Evolutionary conservation across 495 filamentous ascomycete species (phyloP).

Genomic region (Echria macrotheca): DNA sequence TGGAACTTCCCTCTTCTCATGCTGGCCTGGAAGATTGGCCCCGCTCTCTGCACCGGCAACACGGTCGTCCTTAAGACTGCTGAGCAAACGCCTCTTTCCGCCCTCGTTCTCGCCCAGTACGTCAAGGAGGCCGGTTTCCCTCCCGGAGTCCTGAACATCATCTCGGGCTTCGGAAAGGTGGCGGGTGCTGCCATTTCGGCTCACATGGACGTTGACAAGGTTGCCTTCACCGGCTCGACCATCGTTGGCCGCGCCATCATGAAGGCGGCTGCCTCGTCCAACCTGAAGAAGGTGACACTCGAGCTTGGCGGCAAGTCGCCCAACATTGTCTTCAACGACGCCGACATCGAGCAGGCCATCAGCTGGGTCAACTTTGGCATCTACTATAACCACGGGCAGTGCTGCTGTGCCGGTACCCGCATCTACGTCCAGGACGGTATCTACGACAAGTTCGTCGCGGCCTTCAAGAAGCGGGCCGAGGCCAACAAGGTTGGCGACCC

Average conservation of each 20-base stretch:
- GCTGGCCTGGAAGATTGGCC: conserved; percentile 97
- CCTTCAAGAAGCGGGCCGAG: conserved; percentile 80
- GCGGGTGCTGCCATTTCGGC: conserved; percentile 88
- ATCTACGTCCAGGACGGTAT: conserved; percentile 94
- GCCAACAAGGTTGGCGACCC: conserved; percentile 90
- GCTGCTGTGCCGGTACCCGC: conserved; percentile 94
- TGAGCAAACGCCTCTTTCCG: conserved; percentile 93
- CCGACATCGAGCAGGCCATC: conserved; percentile 92
- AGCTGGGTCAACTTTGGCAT: conserved; percentile 99
- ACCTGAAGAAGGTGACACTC: conserved; percentile 99
- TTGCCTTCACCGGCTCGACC: conserved; percentile 97
- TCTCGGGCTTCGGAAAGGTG: conserved; percentile 85
- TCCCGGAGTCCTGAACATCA: conserved; percentile 88
- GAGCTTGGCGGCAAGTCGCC: conserved; percentile 98
- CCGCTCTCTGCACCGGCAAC: conserved; percentile 87
- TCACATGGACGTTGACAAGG: conserved; percentile 98
- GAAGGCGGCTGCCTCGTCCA: conserved; percentile 90
- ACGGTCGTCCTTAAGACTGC: conserved; percentile 88
- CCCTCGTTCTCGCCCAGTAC: conserved; percentile 69
- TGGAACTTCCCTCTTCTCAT: conserved; percentile 99
- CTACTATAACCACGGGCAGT: conserved; percentile 98
- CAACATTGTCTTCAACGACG: conserved; percentile 96
- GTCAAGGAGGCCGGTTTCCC: conserved; percentile 96
- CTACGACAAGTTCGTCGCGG: conserved; percentile 87
- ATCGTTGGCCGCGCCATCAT: conserved; percentile 85